Conservation (phyloP, 345 rosid species). For the Eutrema japonicum region DNA sequence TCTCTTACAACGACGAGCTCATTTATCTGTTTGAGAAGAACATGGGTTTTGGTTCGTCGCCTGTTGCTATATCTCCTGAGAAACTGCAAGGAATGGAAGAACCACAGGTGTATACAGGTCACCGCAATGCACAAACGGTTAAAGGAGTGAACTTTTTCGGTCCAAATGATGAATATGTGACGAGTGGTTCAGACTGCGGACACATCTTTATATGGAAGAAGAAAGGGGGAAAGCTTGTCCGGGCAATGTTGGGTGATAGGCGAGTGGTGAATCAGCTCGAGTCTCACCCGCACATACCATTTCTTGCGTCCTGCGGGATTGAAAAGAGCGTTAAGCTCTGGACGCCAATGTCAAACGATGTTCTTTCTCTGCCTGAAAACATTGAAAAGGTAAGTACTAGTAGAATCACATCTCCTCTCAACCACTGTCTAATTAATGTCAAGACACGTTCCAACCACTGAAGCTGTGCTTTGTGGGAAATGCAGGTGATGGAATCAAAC, state of each 20-base stretch:
- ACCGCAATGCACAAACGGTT: constrained; percentile 61
- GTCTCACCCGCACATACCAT: constrained; percentile 57
- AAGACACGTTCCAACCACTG: not conserved
- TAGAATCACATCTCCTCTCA: constrained; percentile 6
- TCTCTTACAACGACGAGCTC: constrained; percentile 67
- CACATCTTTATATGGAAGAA: constrained; percentile 71
- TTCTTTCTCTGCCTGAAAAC: constrained; percentile 49
- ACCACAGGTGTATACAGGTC: constrained; percentile 57
- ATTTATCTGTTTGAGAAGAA: constrained; percentile 56
- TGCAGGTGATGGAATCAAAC: constrained; percentile 68
- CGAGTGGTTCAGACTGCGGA: constrained; percentile 71
- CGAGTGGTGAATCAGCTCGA: constrained; percentile 61
- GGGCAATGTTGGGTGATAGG: constrained; percentile 60
- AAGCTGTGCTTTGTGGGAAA: constrained; percentile 25
- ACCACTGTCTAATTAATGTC: not conserved
- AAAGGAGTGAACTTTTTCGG: constrained; percentile 70
- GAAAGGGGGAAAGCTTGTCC: constrained; percentile 57
- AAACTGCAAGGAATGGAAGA: constrained; percentile 48
- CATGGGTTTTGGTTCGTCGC: constrained; percentile 57
- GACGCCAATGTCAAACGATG: constrained; percentile 51
- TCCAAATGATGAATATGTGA: constrained; percentile 64
- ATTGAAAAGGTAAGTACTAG: constrained; percentile 49
- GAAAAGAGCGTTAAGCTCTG: constrained; percentile 63
- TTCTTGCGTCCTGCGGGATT: constrained; percentile 61
- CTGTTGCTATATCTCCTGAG: constrained; percentile 43